Evolutionary conservation across 805 yeast genomes (phyloP), one percentile per base, ranked within the genome.

Genomic region (Yamadazyma ubonensis): DNA sequence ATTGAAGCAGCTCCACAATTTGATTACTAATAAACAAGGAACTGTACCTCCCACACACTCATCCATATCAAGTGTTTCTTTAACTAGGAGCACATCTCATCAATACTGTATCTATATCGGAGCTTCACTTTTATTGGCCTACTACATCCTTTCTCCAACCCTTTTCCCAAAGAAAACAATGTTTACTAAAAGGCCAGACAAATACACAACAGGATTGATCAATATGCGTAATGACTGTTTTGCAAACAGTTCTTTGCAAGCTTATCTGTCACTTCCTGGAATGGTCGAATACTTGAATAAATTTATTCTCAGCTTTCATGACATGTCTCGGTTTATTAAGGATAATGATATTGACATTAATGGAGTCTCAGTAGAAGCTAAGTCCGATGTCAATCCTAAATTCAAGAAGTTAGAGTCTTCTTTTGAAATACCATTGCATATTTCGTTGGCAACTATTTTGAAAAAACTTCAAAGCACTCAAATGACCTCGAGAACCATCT

Each of bases 151-250:
- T 25, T 20, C 41, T 4, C 51, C 51, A 23, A 38, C 40, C 11
- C 27, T 45, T 17, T 30, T 23, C 21, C 36, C 39, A 7, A 22
- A 33, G 11, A 18, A 39, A 31, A 31, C 41, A 34, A 70, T 70
- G 75, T 68, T 61, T 49, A 71, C 66, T 35, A 75, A 72, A 40
- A 66, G 93, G 55, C 80, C 83, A 6, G 91, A 84, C 49, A 81
- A 76, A 48, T 69, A 78, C 53, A 83, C 96, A 8, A 87, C 93
- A 0, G 97, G 97, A 2, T 66, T 91, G 32, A 72, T 81, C 49
- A 93, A 91, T 59, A 70, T 81, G 47, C 76, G 90, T 44, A 86
- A 87, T 49, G 96, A 89, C 58, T 91, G 99, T 59, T 91, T 87
- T 65, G 96, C 96, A 45, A 91, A 93, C 55, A 78, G 95, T 6